Evolutionary conservation across 768 basidiomycete species (phyloP).

Genomic region (Atractiella rhizophila): DNA sequence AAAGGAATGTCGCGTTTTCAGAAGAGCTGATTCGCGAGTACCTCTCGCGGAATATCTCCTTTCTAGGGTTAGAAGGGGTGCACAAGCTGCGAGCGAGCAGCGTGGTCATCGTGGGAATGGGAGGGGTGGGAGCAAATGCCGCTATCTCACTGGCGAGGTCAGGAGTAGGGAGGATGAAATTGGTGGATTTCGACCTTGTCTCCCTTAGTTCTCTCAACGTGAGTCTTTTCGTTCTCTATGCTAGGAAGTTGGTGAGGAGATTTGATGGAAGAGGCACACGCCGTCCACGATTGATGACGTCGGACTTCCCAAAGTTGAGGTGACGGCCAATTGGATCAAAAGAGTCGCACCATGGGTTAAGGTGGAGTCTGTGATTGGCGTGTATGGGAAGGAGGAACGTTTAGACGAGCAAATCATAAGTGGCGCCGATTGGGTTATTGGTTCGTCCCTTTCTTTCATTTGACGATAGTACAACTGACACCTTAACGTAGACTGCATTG

Average conservation of each 20-base stretch:
- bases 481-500: conserved; percentile 96
- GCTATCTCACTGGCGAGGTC: conserved; percentile 15
- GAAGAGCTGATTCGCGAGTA: conserved; percentile 70
- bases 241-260: background rate
- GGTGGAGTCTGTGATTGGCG: conserved; percentile 54
- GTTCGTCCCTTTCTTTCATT: too few relatives aligned
- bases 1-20: too few relatives aligned
- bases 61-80: conserved; percentile 80
- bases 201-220: conserved; percentile 73
- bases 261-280: conserved; percentile 47
- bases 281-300: conserved; percentile 72
- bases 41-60: conserved; percentile 76
- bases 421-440: conserved; percentile 67
- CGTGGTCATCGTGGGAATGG: conserved; percentile 79
- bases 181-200: conserved; percentile 72
- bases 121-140: conserved; percentile 46
- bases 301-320: conserved; percentile 77
- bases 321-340: conserved; percentile 35
- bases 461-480: too few relatives aligned
- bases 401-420: conserved; percentile 36
- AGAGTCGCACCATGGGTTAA: conserved; percentile 53
- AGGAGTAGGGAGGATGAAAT: conserved; percentile 14
- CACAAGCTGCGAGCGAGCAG: conserved; percentile 40
- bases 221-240: background rate
- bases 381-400: conserved; percentile 60